Evolutionary conservation across 352 stramenopile genomes (phyloP), one percentile per base, ranked within the genome.

Genomic region (Plasmopara viticola): DNA sequence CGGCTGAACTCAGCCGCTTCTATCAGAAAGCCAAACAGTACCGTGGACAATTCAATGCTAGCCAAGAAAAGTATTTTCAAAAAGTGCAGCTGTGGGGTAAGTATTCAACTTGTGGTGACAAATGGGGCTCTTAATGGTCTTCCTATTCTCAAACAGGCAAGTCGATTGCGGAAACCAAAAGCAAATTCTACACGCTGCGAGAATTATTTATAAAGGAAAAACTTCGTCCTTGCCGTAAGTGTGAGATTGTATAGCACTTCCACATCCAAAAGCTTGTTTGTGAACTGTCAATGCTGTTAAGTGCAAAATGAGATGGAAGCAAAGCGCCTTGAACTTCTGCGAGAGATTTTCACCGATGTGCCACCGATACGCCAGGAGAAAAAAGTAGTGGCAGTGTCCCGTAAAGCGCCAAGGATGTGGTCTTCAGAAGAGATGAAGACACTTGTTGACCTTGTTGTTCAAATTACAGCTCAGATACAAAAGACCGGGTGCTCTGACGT

Each of bases 101-200:
- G 37, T 25, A 25, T 25, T 25, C 3, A 25, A 25, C 20, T 25
- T 25, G 3, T 25, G 1, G 3, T 25, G 20, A 25, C 20, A 25
- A 25, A 25, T 25, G 20, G 20, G 20, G 20, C 20, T 25, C 3
- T 25, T 25, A 25, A 25, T 25, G 20, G 33, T 52, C 20, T 18
- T 33, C 0, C 10, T 31, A 35, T 35, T 35, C 31, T 35, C 41
- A 18, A 44, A 12, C 15, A 84, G 74, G 72, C 15, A 87, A 85
- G 54, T 81, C 70, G 8, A 63, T 87, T 13, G 64, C 60, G 6
- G 74, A 92, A 20, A 71, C 75, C 4, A 73, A 69, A 34, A 68
- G 42, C 51, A 92, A 92, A 59, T 90, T 92, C 44, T 88, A 89
- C 50, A 59, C 74, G 35, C 59, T 88, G 20, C 74, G 76, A 8